Evolutionary conservation across 169 alveolate species (phyloP).

Genomic region (Plasmodium relictum): DNA sequence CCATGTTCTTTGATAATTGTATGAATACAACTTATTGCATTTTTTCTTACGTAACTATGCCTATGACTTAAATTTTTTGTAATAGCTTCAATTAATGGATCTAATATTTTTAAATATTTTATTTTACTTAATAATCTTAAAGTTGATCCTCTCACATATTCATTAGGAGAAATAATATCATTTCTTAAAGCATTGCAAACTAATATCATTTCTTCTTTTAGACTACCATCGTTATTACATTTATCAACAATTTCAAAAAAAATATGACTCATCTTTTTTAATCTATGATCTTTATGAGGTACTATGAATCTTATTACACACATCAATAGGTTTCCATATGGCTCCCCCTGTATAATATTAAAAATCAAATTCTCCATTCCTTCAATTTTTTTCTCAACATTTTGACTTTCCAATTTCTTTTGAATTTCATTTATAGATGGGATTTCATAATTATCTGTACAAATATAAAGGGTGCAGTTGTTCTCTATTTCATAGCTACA

Average conservation of each 20-base stretch:
- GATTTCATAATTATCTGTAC: slow-evolving; percentile 66
- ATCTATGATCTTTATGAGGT: slow-evolving; percentile 87
- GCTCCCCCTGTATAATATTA: slow-evolving; percentile 82
- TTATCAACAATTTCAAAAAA: slow-evolving; percentile 97
- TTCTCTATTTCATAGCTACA: slow-evolving; percentile 49
- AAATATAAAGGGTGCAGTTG: slow-evolving; percentile 71
- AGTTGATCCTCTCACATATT: slow-evolving; percentile 96
- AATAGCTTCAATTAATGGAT: slow-evolving; percentile 93
- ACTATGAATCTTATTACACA: slow-evolving; percentile 88
- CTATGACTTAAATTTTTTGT: slow-evolving; percentile 93
- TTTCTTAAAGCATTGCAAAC: slow-evolving; percentile 97
- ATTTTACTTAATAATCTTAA: slow-evolving; percentile 94
- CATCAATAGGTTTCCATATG: slow-evolving; percentile 86
- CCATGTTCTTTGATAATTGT: slow-evolving; percentile 93
- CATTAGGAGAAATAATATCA: slow-evolving; percentile 96
- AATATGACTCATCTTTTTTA: slow-evolving; percentile 93
- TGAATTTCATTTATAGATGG: slow-evolving; percentile 63
- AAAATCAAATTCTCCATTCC: slow-evolving; percentile 84
- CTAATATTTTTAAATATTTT: slow-evolving; percentile 91
- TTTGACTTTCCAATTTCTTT: slow-evolving; percentile 82
- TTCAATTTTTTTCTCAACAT: slow-evolving; percentile 76
- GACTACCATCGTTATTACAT: slow-evolving; percentile 94
- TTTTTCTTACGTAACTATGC: slow-evolving; percentile 95
- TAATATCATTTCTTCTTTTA: slow-evolving; percentile 96
- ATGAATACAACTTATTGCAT: slow-evolving; percentile 93